These are phyloP conservation scores for Pythium aphanidermatum DNA, from an alignment of 352 stramenopile genomes.

Conservation along the genomic window DNA sequence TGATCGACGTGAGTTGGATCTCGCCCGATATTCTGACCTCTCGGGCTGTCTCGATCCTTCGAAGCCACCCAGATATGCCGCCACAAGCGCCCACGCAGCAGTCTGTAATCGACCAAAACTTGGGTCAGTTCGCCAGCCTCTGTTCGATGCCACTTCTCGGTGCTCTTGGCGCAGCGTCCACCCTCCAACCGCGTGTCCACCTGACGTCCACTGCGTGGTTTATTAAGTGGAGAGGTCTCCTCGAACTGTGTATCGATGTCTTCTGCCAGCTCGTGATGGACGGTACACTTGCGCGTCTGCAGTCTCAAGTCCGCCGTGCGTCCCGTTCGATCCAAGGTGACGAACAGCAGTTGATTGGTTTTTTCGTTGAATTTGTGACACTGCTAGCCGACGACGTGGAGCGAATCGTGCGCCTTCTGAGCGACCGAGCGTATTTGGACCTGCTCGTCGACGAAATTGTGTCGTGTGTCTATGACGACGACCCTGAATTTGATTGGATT, in stretches of 20 bases:
- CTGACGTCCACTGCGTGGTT: constrained; percentile 10
- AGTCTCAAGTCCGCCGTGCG: constrained; percentile 5
- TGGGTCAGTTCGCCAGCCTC: constrained; percentile 3
- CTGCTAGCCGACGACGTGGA: constrained; percentile 7
- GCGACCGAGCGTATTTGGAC: constrained; percentile 15
- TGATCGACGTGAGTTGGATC: constrained; percentile 20
- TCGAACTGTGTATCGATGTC: constrained; percentile 16
- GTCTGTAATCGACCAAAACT: not conserved
- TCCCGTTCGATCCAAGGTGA: not conserved
- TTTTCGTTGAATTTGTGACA: constrained; percentile 8
- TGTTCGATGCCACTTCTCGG: constrained; percentile 6
- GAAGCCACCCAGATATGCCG: not conserved
- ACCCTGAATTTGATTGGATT: constrained; percentile 18
- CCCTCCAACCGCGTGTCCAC: not conserved
- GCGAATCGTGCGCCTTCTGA: constrained; percentile 6
- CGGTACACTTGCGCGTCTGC: not conserved
- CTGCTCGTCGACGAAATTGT: constrained; percentile 23
- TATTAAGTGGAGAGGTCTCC: constrained; percentile 9
- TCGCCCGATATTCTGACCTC: constrained; percentile 8
- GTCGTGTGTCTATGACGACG: constrained; percentile 17
- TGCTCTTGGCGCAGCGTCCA: constrained; percentile 1
- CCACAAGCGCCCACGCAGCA: not conserved
- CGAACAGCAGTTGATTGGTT: constrained; percentile 7
- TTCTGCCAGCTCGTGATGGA: constrained; percentile 14
- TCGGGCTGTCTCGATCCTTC: constrained; percentile 11